phyloP scores from a whole-genome alignment of 2,329 filamentous ascomycete genomes.

The Arthrobotrys musiformis region DNA sequence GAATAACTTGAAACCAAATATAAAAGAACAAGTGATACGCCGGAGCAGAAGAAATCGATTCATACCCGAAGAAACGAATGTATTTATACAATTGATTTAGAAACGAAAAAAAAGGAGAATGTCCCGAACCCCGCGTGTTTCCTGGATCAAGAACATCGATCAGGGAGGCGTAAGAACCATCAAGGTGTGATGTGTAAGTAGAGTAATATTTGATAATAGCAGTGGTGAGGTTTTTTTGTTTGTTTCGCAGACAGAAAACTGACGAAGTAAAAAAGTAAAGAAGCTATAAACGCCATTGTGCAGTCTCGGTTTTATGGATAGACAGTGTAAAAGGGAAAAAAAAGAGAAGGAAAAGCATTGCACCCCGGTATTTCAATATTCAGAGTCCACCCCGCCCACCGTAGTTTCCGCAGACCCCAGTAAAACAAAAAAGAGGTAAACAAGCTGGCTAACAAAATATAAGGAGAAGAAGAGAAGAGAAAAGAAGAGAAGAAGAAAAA shows the following conservation, averaged over 20 bases:
- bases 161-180: not conserved
- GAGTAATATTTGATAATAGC: constrained; percentile 30
- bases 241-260: constrained; percentile 23
- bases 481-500: not conserved
- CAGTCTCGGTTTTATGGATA: constrained; percentile 19
- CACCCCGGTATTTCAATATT: constrained; percentile 29
- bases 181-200: constrained; percentile 10
- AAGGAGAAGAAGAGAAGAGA: not conserved
- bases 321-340: not conserved
- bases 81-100: not conserved
- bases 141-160: not conserved
- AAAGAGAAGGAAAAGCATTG: not conserved
- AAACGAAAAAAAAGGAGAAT: not conserved
- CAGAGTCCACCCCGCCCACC: constrained; percentile 27
- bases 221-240: constrained; percentile 28
- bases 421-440: not conserved
- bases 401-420: constrained; percentile 13
- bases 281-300: constrained; percentile 18
- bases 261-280: constrained; percentile 14
- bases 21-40: too few species aligned
- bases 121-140: constrained; percentile 1
- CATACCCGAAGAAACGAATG: too few species aligned
- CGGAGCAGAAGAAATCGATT: too few species aligned
- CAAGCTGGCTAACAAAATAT: too few species aligned
- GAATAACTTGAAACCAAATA: too few species aligned